Evolutionary conservation across 371 early-diverging fungal species (phyloP).

Genomic region (Cladochytrium tenue): DNA sequence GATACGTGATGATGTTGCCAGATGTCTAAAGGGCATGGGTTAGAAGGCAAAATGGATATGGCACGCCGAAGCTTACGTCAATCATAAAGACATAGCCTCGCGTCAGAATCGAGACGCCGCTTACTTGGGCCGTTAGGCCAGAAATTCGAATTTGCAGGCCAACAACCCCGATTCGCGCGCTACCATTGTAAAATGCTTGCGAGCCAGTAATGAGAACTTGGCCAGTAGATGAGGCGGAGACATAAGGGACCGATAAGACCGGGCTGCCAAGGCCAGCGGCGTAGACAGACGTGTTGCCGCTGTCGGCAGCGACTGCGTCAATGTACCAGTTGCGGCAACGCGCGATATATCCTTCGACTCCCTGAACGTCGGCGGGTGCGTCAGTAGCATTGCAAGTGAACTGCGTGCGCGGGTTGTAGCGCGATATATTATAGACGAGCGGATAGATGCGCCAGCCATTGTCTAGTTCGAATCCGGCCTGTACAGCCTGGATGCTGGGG

Average conservation of each 20-base stretch:
- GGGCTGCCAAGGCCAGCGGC: not conserved
- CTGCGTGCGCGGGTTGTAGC: not conserved
- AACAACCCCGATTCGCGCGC: not conserved
- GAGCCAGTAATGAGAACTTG: not conserved
- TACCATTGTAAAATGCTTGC: not conserved
- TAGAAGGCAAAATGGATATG: too few species aligned
- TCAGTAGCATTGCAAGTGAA: not conserved
- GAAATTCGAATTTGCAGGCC: not conserved
- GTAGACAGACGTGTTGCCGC: not conserved
- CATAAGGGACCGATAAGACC: not conserved
- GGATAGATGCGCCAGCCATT: slow-evolving; percentile 18
- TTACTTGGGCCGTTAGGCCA: not conserved
- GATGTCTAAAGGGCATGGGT: too few species aligned
- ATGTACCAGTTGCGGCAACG: not conserved
- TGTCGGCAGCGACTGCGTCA: not conserved
- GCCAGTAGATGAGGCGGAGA: not conserved
- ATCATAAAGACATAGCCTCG: slow-evolving; percentile 15
- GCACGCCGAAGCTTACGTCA: slow-evolving; percentile 2
- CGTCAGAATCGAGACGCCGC: not conserved
- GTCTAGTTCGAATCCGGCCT: slow-evolving; percentile 22
- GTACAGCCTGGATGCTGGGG: slow-evolving; percentile 11
- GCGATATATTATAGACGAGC: slow-evolving; percentile 7
- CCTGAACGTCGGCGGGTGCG: not conserved
- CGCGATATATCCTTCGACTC: not conserved
- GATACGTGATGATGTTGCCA: too few species aligned